These are phyloP conservation scores for Claviceps spartinae DNA, from an alignment of 2,329 filamentous ascomycete genomes.

Conservation along the genomic window DNA sequence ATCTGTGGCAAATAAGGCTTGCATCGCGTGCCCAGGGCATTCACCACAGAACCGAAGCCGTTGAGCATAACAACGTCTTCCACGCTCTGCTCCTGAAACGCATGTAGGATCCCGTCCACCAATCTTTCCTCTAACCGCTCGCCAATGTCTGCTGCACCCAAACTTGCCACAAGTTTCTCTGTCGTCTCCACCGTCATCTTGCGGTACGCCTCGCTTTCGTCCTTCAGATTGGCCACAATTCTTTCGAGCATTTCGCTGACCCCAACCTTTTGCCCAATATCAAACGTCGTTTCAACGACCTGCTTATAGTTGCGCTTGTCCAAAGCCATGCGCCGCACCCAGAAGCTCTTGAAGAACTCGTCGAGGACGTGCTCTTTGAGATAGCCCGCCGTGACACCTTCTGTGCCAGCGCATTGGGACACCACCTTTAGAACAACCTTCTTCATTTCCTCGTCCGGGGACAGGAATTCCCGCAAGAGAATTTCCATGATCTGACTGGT, in stretches of 20 bases:
- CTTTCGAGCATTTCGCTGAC: conserved; percentile 88
- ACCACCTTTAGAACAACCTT: conserved; percentile 97
- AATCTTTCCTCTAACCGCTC: conserved; percentile 85
- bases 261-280: conserved; percentile 95
- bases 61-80: conserved; percentile 95
- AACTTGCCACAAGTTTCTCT: conserved; percentile 86
- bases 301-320: conserved; percentile 97
- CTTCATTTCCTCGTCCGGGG: conserved; percentile 98
- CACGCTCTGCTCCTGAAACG: conserved; percentile 95
- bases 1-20: conserved; percentile 96
- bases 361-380: conserved; percentile 89
- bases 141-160: conserved; percentile 87
- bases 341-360: conserved; percentile 98
- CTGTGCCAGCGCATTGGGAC: conserved; percentile 85
- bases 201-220: conserved; percentile 92
- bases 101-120: conserved; percentile 87
- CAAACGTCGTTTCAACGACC: conserved; percentile 94
- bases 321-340: conserved; percentile 91
- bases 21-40: conserved; percentile 82
- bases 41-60: conserved; percentile 94
- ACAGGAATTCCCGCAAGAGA: conserved; percentile 85
- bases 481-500: conserved; percentile 99
- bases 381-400: conserved; percentile 88
- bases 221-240: conserved; percentile 90
- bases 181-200: conserved; percentile 99